phyloP scores from a whole-genome alignment of 2,329 filamentous ascomycete genomes.

The Beauveria sp. region DNA sequence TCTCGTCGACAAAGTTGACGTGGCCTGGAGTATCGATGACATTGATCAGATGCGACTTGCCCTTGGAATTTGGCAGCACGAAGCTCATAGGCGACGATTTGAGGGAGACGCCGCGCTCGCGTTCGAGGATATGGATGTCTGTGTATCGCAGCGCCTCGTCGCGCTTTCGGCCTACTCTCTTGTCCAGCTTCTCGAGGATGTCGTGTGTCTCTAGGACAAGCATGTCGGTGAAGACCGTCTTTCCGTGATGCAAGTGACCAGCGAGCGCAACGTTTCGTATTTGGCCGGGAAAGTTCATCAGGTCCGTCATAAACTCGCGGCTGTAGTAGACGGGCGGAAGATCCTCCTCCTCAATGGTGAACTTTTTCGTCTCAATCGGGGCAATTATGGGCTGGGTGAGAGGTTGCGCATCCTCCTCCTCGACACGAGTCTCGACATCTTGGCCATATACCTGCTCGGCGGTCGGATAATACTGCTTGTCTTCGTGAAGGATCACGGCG shows the following conservation, averaged over 20 bases:
- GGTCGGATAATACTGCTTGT: slow-evolving; percentile 99
- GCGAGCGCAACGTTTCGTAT: slow-evolving; percentile 87
- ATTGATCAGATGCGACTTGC: slow-evolving; percentile 93
- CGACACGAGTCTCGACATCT: slow-evolving; percentile 90
- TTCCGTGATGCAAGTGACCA: slow-evolving; percentile 93
- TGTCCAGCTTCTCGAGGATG: slow-evolving; percentile 69
- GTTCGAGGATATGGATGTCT: slow-evolving; percentile 81
- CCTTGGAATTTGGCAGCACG: slow-evolving; percentile 77
- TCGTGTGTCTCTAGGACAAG: slow-evolving; percentile 93
- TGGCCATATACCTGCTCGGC: slow-evolving; percentile 90
- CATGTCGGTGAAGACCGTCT: slow-evolving; percentile 98
- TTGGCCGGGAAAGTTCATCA: slow-evolving; percentile 94
- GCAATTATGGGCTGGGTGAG: slow-evolving; percentile 89
- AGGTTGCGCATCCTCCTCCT: slow-evolving; percentile 94
- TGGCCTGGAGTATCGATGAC: slow-evolving; percentile 94
- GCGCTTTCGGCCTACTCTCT: slow-evolving; percentile 69
- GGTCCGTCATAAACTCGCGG: slow-evolving; percentile 84
- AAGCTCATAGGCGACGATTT: slow-evolving; percentile 94
- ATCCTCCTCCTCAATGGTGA: slow-evolving; percentile 86
- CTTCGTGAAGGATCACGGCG: slow-evolving; percentile 94
- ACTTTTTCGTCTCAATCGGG: slow-evolving; percentile 91
- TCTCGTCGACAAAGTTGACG: slow-evolving; percentile 97
- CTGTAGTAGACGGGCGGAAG: slow-evolving; percentile 83
- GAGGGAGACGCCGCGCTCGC: slow-evolving; percentile 82
- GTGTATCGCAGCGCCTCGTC: slow-evolving; percentile 94